Conservation (phyloP, 768 basidiomycete species). For the Agaricus subrufescens region DNA sequence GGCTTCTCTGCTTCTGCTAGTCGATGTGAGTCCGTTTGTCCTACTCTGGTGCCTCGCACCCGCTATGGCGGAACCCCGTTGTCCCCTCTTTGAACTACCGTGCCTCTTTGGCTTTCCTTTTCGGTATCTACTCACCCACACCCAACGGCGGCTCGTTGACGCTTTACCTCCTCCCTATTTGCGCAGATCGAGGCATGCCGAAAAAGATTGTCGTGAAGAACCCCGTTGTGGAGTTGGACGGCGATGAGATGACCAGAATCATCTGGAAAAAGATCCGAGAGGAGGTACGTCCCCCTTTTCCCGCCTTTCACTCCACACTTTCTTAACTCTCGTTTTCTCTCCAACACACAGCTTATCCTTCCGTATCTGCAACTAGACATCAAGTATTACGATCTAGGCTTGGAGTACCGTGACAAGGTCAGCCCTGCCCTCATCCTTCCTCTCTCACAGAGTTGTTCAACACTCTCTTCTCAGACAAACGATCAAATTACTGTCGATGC, state of each 20-base stretch:
- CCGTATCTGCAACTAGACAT: conserved; percentile 94
- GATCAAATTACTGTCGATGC: conserved; percentile 92
- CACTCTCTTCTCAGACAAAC: conserved; percentile 58
- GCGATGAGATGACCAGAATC: conserved; percentile 99
- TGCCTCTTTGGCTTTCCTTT: too few relatives aligned
- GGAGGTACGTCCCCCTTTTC: conserved; percentile 53
- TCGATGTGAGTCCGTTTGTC: conserved; percentile 2
- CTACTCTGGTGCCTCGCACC: too few relatives aligned
- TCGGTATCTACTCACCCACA: not conserved
- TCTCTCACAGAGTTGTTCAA: not conserved
- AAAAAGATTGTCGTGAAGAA: conserved; percentile 81
- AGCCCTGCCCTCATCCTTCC: conserved; percentile 12
- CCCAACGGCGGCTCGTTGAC: not conserved
- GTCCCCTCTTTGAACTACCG: not conserved
- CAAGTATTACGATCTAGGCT: conserved; percentile 97
- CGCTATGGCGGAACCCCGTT: too few relatives aligned
- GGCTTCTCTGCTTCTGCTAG: not conserved
- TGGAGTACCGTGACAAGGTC: conserved; percentile 88
- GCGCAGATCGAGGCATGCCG: conserved; percentile 12
- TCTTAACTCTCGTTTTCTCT: not conserved
- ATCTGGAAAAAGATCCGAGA: conserved; percentile 98
- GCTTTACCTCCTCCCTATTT: not conserved
- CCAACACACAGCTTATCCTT: conserved; percentile 72
- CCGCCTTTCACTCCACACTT: not conserved
- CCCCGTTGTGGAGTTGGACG: conserved; percentile 92